phyloP scores from a whole-genome alignment of 2,329 filamentous ascomycete genomes.

The Paraphoma chrysanthemicola region DNA sequence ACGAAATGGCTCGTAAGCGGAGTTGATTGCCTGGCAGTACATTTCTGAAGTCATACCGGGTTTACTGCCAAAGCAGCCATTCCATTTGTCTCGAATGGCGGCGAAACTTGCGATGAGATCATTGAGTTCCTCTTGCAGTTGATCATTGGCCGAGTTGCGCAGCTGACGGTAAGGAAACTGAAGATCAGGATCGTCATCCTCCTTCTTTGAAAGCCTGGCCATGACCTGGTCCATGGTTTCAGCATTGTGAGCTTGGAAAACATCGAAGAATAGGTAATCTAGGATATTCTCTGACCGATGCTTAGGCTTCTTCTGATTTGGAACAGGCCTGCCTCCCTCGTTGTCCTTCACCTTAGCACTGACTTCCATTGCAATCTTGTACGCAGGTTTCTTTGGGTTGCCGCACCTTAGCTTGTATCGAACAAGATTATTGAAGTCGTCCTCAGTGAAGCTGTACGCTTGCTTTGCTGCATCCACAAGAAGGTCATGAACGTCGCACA shows the following conservation, averaged over 20 bases:
- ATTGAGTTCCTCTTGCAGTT: neutral
- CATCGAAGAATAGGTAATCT: slow-evolving; percentile 66
- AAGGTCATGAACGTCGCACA: slow-evolving; percentile 53
- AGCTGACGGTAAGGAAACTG: slow-evolving; percentile 8
- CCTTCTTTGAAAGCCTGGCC: neutral
- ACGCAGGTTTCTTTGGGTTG: slow-evolving; percentile 57
- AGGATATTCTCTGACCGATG: slow-evolving; percentile 59
- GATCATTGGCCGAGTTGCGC: neutral
- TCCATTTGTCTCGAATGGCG: slow-evolving; percentile 3
- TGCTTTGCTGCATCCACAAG: slow-evolving; percentile 56
- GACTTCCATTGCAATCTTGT: slow-evolving; percentile 42
- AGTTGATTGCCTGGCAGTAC: slow-evolving; percentile 18
- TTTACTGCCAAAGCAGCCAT: neutral
- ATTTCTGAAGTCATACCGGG: slow-evolving; percentile 3
- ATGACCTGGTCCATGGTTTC: slow-evolving; percentile 24
- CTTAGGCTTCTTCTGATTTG: slow-evolving; percentile 24
- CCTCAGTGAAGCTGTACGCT: slow-evolving; percentile 56
- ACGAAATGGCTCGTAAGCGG: slow-evolving; percentile 22
- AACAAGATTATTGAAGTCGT: slow-evolving; percentile 59
- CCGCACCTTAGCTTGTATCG: slow-evolving; percentile 59
- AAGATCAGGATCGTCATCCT: slow-evolving; percentile 8
- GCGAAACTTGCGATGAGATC: neutral
- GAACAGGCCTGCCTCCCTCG: slow-evolving; percentile 15
- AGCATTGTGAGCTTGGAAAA: slow-evolving; percentile 54
- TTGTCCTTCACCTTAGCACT: slow-evolving; percentile 21